Base-by-base conservation (phyloP, 2,329 filamentous ascomycete genomes). In the Mycosphaerella sp. region DNA sequence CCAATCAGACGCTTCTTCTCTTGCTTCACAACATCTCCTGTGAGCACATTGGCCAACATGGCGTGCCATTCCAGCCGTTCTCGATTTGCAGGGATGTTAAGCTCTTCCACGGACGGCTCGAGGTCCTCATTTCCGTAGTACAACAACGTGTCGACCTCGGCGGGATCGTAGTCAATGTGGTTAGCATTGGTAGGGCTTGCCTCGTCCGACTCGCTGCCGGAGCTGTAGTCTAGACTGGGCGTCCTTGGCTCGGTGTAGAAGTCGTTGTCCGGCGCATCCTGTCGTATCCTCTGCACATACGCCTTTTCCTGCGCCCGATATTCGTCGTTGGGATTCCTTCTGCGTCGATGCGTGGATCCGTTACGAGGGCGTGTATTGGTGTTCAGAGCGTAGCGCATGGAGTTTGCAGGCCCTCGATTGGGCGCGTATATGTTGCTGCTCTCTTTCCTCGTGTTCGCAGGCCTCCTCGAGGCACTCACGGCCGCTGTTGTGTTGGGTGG, bases 11-110 rank as follows among this genome's bases (percentile, higher is more conserved):
- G 84, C 71, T 95, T 95, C 78, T 98, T 98, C 74, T 98, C 93
- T 71, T 98, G 93, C 65, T 89, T 89, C 54, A 98, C 92, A 7
- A 98, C 93, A 70, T 98, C 93, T 61, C 93, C 93, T 1, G 91
- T 96, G 62, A 98, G 75, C 3, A 98, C 93, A 11, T 92, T 95
- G 56, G 92, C 89, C 53, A 98, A 75, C 93, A 98, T 98, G 2
- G 89, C 89, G 72, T 98, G 91, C 93, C 93, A 98, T 72, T 98
- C 93, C 23, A 98, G 77, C 43, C 92, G 80, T 71, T 97, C 93
- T 57, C 91, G 81, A 67, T 91, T 96, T 59, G 85, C 83, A 1
- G 90, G 87, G 64, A 96, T 87, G 70, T 87, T 86, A 49, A 97
- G 73, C 69, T 98, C 93, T 66, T 97, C 93, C 23, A 89, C 79